Evolutionary conservation across 768 basidiomycete genomes (phyloP).

Genomic region (Candolleomyces eurysporus): DNA sequence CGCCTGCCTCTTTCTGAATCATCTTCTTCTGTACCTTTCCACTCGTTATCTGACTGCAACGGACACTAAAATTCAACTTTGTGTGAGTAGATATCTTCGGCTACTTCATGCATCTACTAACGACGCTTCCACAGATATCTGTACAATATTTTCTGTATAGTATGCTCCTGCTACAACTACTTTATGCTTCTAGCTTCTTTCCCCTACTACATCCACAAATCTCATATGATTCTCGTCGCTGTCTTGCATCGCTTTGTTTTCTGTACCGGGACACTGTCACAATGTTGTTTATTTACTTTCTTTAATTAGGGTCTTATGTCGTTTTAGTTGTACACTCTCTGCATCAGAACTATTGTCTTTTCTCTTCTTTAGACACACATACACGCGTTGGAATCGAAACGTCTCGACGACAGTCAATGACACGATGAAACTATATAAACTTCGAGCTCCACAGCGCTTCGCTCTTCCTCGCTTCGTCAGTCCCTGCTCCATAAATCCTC

Average conservation of each 20-base stretch:
- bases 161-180: not conserved
- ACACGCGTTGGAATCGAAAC: not conserved
- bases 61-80: too few relatives aligned
- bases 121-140: too few relatives aligned
- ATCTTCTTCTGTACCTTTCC: not conserved
- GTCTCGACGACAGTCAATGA: not conserved
- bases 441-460: constrained; percentile 55
- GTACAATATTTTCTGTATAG: too few relatives aligned
- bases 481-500: constrained; percentile 45
- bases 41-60: too few relatives aligned
- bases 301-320: not conserved
- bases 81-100: too few relatives aligned
- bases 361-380: not conserved
- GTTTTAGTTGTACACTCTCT: not conserved
- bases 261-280: not conserved
- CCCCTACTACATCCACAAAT: not conserved
- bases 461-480: constrained; percentile 47
- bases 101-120: too few relatives aligned
- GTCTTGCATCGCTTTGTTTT: constrained; percentile 2
- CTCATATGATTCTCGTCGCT: not conserved
- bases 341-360: not conserved
- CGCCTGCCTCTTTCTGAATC: constrained; percentile 2
- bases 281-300: too few relatives aligned
- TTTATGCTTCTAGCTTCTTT: not conserved
- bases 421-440: constrained; percentile 34